These are phyloP conservation scores for Fomitopsis schrenkii DNA, from an alignment of 1,284 basidiomycete species.

Conservation along the genomic window DNA sequence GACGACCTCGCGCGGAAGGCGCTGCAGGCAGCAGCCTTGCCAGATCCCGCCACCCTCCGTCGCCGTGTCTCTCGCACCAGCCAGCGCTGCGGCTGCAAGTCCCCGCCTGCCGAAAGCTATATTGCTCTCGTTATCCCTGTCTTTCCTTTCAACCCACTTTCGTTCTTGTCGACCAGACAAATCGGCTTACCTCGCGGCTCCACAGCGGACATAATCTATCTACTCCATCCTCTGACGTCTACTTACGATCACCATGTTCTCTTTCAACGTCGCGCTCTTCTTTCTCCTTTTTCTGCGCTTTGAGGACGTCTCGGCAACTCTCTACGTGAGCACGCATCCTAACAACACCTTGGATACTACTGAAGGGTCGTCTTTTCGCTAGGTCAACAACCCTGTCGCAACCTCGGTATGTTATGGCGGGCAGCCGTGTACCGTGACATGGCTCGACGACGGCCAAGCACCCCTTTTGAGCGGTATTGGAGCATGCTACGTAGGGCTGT, in stretches of 20 bases:
- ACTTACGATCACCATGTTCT: conserved; percentile 9
- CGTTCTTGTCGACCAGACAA: neutral
- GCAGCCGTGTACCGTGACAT: conserved; percentile 47
- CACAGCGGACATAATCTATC: neutral
- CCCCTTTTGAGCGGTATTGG: conserved; percentile 50
- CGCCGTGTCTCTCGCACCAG: neutral
- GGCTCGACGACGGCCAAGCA: conserved; percentile 56
- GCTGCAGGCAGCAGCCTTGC: neutral
- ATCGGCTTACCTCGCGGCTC: neutral
- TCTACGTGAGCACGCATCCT: conserved; percentile 11
- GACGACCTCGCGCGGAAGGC: conserved; percentile 5
- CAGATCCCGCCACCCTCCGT: neutral
- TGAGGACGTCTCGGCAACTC: conserved; percentile 4
- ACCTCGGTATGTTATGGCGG: conserved; percentile 46
- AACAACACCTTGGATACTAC: too few species aligned
- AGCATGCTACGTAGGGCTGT: conserved; percentile 47
- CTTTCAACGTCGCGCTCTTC: conserved; percentile 9
- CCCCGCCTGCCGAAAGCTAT: neutral
- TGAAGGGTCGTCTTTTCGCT: neutral
- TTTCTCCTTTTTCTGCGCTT: conserved; percentile 8
- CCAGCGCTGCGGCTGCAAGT: neutral
- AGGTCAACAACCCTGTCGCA: conserved; percentile 48
- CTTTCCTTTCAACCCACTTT: neutral
- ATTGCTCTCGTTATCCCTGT: neutral
- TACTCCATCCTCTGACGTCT: neutral